Percentiles rank a stretch among this genome's conserved stretches.
These are phyloP conservation scores for Hypoxylon cercidicola DNA, from an alignment of 495 filamentous ascomycete species.

Conservation along the genomic window DNA sequence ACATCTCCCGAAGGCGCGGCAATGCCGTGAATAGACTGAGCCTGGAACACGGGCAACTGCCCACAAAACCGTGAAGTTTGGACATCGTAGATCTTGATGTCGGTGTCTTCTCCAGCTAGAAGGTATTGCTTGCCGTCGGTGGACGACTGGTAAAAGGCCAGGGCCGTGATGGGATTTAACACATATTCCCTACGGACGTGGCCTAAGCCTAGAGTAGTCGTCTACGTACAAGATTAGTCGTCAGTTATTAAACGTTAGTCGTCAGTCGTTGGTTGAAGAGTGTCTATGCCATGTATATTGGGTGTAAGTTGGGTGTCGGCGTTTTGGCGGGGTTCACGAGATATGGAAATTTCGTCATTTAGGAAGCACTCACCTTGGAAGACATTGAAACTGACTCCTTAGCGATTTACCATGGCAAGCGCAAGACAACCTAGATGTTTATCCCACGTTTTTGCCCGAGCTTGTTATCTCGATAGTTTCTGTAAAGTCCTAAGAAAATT, in stretches of 20 bases:
- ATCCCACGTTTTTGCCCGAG: neutral
- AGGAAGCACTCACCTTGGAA: constrained; percentile 37
- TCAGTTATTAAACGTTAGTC: no score
- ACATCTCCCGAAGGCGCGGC: constrained; percentile 44
- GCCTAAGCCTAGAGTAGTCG: constrained; percentile 16
- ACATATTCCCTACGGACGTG: constrained; percentile 48
- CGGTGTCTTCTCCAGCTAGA: constrained; percentile 78
- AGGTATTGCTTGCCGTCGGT: constrained; percentile 55
- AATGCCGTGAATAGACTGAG: constrained; percentile 78
- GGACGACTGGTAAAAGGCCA: constrained; percentile 56
- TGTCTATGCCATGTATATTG: neutral
- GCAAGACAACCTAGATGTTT: neutral
- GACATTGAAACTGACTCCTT: constrained; percentile 34
- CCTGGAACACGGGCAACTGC: constrained; percentile 63
- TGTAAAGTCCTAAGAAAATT: constrained; percentile 8
- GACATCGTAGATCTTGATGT: constrained; percentile 69
- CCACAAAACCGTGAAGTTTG: constrained; percentile 48
- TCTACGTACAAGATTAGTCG: constrained; percentile 27
- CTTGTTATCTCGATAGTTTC: neutral
- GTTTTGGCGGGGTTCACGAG: constrained; percentile 11
- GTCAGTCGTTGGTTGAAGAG: neutral
- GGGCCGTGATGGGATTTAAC: constrained; percentile 68
- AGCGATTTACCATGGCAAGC: constrained; percentile 28
- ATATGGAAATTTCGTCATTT: constrained; percentile 12
- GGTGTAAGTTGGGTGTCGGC: neutral